Evolutionary conservation across 768 basidiomycete species (phyloP).

Genomic region (Lentinula guzmanii): DNA sequence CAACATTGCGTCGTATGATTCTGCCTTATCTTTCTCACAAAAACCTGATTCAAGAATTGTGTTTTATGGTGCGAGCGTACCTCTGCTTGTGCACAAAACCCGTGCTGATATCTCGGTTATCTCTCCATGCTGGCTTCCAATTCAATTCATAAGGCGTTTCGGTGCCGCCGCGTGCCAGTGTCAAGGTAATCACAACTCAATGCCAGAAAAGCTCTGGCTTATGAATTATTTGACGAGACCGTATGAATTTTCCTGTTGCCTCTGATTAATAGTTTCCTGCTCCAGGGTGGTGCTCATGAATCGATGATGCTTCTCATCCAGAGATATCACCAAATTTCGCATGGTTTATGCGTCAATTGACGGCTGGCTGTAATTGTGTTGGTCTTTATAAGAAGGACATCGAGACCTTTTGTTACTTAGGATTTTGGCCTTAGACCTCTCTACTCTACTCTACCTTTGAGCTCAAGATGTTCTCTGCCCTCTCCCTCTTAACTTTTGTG

Average conservation of each 20-base stretch:
- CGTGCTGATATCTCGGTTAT: not conserved
- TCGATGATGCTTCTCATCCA: not conserved
- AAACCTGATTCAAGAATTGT: not conserved
- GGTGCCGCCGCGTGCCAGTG: not conserved
- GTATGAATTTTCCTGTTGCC: not conserved
- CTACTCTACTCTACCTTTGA: not conserved
- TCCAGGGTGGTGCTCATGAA: not conserved
- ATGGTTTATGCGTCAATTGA: not conserved
- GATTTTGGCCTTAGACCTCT: not conserved
- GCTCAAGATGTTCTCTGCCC: slow-evolving; percentile 27
- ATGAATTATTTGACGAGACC: not conserved
- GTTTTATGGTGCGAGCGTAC: not conserved
- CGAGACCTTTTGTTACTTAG: not conserved
- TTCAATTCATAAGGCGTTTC: not conserved
- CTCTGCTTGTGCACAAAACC: not conserved
- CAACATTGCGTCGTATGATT: no score
- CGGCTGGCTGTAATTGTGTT: not conserved
- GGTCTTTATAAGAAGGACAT: not conserved
- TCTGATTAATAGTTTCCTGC: not conserved
- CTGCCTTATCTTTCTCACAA: not conserved
- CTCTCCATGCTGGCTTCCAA: not conserved
- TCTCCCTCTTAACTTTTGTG: slow-evolving; percentile 36
- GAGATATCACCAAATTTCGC: not conserved
- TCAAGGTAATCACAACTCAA: not conserved
- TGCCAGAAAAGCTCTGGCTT: not conserved